Conservation (phyloP, 2,329 filamentous ascomycete species). For the Malbranchea zuffiana region DNA sequence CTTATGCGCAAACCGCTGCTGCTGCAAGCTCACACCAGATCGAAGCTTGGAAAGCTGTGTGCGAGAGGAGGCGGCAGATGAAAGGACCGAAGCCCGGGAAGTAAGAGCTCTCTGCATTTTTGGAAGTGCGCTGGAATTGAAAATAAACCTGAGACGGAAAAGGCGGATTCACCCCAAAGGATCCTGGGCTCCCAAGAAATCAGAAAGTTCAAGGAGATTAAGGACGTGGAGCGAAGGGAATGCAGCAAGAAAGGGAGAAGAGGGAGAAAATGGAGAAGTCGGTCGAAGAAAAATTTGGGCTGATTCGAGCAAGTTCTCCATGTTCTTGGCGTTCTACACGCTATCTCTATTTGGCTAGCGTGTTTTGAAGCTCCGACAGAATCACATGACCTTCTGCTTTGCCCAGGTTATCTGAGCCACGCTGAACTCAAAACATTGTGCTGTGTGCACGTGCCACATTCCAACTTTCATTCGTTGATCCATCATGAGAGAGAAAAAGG, state of each 20-base stretch:
- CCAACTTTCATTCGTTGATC: no score
- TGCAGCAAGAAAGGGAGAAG: conserved; percentile 21
- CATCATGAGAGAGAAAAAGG: no score
- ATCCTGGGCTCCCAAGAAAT: conserved; percentile 23
- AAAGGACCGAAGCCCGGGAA: conserved; percentile 68
- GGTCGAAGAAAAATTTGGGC: conserved; percentile 11
- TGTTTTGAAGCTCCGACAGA: no score
- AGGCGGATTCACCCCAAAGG: conserved; percentile 24
- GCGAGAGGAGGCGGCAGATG: conserved; percentile 47
- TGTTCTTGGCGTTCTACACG: conserved; percentile 33
- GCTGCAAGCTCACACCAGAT: conserved; percentile 61
- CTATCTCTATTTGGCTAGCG: no score
- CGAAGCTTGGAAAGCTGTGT: conserved; percentile 54
- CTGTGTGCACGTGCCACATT: no score
- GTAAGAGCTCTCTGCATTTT: conserved; percentile 89
- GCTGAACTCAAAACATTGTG: no score
- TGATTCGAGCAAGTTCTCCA: conserved; percentile 26
- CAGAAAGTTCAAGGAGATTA: conserved; percentile 20
- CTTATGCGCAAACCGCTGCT: conserved; percentile 97
- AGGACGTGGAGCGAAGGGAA: conserved; percentile 20
- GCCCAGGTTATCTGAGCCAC: no score
- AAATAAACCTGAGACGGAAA: conserved; percentile 20
- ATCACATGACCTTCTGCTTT: no score
- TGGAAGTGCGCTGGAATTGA: conserved; percentile 11
- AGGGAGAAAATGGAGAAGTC: conserved; percentile 21